Evolutionary conservation across 768 basidiomycete species (phyloP).

Genomic region (Pulveroboletus frians): DNA sequence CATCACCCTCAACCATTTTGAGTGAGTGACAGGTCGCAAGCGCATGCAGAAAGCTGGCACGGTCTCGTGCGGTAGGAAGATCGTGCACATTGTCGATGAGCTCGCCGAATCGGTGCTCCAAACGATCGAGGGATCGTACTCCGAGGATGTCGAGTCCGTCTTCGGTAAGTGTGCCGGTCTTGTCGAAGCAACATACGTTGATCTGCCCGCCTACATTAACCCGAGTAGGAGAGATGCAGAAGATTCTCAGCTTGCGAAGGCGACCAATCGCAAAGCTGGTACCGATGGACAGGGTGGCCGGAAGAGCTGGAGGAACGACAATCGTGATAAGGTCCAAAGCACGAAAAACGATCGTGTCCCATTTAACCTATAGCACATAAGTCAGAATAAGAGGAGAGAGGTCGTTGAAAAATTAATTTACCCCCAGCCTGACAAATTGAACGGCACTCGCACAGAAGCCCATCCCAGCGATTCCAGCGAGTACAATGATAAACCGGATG

Average conservation of each 20-base stretch:
- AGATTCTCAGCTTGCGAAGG: conserved; percentile 82
- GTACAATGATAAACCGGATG: conserved; percentile 83
- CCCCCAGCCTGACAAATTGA: conserved; percentile 87
- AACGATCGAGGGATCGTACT: conserved; percentile 78
- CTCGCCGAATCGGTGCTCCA: conserved; percentile 79
- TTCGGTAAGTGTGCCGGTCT: conserved; percentile 97
- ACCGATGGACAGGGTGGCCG: conserved; percentile 95
- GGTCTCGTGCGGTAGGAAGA: conserved; percentile 64
- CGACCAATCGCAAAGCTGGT: conserved; percentile 92
- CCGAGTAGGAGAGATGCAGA: conserved; percentile 93
- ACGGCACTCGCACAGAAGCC: conserved; percentile 91
- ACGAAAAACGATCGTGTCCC: conserved; percentile 87
- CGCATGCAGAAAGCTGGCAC: conserved; percentile 85
- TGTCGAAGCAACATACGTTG: conserved; percentile 98
- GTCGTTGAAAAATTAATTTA: conserved; percentile 28
- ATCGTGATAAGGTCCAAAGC: conserved; percentile 95
- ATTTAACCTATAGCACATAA: conserved; percentile 55
- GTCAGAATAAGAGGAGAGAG: conserved; percentile 2
- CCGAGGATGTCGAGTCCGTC: conserved; percentile 97
- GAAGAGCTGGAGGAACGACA: conserved; percentile 95
- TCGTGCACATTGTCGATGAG: conserved; percentile 83
- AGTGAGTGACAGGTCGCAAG: conserved; percentile 95
- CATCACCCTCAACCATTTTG: conserved; percentile 79
- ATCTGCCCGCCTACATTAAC: conserved; percentile 95
- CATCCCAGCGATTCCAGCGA: conserved; percentile 84